Evolutionary conservation across 116 monocot genomes (phyloP).

Genomic region (Posidonia oceanica): DNA sequence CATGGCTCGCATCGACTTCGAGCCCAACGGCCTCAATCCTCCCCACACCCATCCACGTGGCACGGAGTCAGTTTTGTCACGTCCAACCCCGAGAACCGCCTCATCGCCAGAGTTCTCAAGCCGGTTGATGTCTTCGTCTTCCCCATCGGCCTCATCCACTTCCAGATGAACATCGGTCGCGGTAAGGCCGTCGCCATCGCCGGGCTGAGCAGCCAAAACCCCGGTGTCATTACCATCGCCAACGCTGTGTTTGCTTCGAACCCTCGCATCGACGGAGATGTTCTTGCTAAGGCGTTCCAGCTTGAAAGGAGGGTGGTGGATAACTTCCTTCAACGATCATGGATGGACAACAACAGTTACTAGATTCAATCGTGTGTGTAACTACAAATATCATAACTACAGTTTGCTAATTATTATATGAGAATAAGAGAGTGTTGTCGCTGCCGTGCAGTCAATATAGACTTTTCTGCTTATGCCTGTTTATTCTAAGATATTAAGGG

Average conservation of each 20-base stretch:
- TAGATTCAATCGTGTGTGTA: too few species aligned
- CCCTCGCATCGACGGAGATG: slow-evolving; percentile 21
- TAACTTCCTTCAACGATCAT: slow-evolving; percentile 2
- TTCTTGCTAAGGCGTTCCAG: slow-evolving; percentile 37
- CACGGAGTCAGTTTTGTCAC: slow-evolving; percentile 40
- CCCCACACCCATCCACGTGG: slow-evolving; percentile 40
- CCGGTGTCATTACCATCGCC: slow-evolving; percentile 22
- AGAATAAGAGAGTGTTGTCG: too few species aligned
- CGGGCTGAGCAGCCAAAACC: slow-evolving; percentile 35
- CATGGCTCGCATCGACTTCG: slow-evolving; percentile 9
- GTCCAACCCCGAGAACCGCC: slow-evolving; percentile 17
- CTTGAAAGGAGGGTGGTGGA: slow-evolving; percentile 6
- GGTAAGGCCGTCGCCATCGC: slow-evolving; percentile 14
- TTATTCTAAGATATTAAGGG: too few species aligned
- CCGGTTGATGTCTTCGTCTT: slow-evolving; percentile 46
- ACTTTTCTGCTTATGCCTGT: too few species aligned
- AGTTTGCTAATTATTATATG: too few species aligned
- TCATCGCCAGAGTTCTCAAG: slow-evolving; percentile 14
- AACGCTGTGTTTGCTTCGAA: slow-evolving; percentile 34
- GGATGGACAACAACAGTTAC: background rate
- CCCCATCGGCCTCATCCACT: slow-evolving; percentile 36
- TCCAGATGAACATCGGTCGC: slow-evolving; percentile 20
- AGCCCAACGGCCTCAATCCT: slow-evolving; percentile 16
- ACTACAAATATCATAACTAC: too few species aligned
- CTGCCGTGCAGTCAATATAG: too few species aligned